Evolutionary conservation across 73 alveolate genomes (phyloP).

Genomic region (Paramecium bursaria): DNA sequence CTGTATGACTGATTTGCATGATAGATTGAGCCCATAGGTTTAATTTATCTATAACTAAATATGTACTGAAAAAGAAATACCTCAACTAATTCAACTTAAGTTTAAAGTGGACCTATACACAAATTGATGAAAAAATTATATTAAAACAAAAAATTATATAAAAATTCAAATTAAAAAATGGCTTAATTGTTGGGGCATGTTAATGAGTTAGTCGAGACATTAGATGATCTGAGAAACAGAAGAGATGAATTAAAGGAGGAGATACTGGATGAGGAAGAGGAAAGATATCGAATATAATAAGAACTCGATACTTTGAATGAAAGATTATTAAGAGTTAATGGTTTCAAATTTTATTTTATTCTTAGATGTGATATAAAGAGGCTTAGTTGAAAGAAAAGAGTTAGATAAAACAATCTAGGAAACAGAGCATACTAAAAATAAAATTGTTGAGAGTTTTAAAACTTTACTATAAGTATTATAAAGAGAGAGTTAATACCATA

Average conservation of each 20-base stretch:
- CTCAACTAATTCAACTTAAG: too few species aligned
- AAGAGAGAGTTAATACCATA: slow-evolving; percentile 19
- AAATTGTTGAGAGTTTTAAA: slow-evolving; percentile 44
- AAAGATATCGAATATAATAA: background rate
- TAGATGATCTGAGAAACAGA: background rate
- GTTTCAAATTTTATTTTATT: background rate
- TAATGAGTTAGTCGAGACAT: background rate
- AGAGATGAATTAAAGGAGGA: slow-evolving; percentile 1
- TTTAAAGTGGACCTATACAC: too few species aligned
- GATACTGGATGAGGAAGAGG: slow-evolving; percentile 32
- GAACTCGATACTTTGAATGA: slow-evolving; percentile 20
- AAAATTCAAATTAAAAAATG: too few species aligned
- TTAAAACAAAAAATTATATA: too few species aligned
- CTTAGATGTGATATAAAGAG: background rate
- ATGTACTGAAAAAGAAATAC: too few species aligned
- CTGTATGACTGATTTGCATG: too few species aligned
- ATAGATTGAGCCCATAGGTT: too few species aligned
- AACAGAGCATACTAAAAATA: slow-evolving; percentile 41
- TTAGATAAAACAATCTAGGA: slow-evolving; percentile 25
- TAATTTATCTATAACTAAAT: too few species aligned
- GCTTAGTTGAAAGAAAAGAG: background rate
- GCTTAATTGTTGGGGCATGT: too few species aligned
- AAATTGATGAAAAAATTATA: too few species aligned
- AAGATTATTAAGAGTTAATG: slow-evolving; percentile 15
- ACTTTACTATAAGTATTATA: background rate